Evolutionary conservation across 2,329 filamentous ascomycete species (phyloP).

Genomic region (Cercospora nicotianae): DNA sequence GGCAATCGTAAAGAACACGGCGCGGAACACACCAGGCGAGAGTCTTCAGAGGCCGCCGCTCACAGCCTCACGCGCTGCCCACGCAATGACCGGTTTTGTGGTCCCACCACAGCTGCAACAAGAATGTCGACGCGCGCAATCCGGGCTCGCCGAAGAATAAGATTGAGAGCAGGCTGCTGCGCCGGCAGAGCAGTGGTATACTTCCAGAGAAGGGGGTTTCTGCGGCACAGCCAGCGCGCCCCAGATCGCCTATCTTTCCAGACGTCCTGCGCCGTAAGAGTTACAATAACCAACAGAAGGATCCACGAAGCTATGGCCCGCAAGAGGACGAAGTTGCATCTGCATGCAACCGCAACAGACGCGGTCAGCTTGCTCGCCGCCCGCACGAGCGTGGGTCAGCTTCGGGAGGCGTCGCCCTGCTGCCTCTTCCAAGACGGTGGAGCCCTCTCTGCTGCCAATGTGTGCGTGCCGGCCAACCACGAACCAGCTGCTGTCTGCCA

Average conservation of each 20-base stretch:
- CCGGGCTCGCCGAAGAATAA: conserved; percentile 10
- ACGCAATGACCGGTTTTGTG: not conserved
- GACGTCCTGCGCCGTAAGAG: conserved; percentile 9
- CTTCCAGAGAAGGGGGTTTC: not conserved
- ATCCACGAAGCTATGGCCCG: conserved; percentile 18
- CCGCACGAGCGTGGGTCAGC: conserved; percentile 5
- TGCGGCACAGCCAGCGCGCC: conserved; percentile 6
- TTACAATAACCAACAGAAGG: conserved; percentile 7
- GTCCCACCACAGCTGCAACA: conserved; percentile 12
- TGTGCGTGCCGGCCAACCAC: conserved; percentile 5
- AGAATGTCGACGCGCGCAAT: not conserved
- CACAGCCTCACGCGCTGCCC: conserved; percentile 12
- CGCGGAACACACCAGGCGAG: not conserved
- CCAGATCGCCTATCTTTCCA: not conserved
- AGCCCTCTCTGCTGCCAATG: not conserved
- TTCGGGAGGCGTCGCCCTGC: conserved; percentile 15
- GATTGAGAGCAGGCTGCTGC: not conserved
- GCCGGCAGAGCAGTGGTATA: conserved; percentile 4
- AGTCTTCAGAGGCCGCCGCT: not conserved
- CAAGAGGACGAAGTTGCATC: conserved; percentile 7
- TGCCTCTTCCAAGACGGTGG: not conserved
- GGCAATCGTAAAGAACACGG: conserved; percentile 4
- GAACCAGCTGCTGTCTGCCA: conserved; percentile 1
- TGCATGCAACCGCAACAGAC: conserved; percentile 13
- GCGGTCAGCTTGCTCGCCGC: conserved; percentile 2